Conservation (phyloP, 1,284 basidiomycete species). For the Sutorius eximius region DNA sequence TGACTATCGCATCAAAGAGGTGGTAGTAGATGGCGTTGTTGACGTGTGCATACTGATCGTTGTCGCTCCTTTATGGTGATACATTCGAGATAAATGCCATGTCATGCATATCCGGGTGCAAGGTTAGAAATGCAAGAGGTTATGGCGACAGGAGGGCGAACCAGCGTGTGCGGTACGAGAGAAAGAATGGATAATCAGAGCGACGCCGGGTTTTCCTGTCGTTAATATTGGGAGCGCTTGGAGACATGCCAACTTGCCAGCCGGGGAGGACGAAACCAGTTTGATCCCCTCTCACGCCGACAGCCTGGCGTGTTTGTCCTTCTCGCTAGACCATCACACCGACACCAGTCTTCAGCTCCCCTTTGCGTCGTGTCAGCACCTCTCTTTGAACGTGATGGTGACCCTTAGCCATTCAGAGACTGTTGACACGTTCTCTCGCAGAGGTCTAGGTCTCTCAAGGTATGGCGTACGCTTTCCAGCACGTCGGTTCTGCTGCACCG, state of each 20-base stretch:
- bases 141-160: constrained; percentile 32
- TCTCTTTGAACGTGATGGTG: too few relatives aligned
- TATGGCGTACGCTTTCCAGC: too few relatives aligned
- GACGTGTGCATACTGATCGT: constrained; percentile 77
- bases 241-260: constrained; percentile 3
- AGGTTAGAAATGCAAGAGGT: constrained; percentile 8
- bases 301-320: too few relatives aligned
- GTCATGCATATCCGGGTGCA: neutral
- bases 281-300: too few relatives aligned
- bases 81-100: neutral
- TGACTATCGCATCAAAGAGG: constrained; percentile 74
- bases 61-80: constrained; percentile 61
- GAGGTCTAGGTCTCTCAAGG: too few relatives aligned
- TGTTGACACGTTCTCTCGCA: too few relatives aligned
- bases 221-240: neutral
- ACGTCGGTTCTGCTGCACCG: too few relatives aligned
- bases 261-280: too few relatives aligned
- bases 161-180: constrained; percentile 70
- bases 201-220: constrained; percentile 40
- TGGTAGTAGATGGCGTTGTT: constrained; percentile 81
- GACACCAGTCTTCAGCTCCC: too few relatives aligned
- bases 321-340: too few relatives aligned
- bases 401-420: too few relatives aligned
- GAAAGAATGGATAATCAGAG: constrained; percentile 56
- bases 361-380: too few relatives aligned